Conservation (phyloP, 2,329 filamentous ascomycete species). For the Ophiostoma tasmaniense region DNA sequence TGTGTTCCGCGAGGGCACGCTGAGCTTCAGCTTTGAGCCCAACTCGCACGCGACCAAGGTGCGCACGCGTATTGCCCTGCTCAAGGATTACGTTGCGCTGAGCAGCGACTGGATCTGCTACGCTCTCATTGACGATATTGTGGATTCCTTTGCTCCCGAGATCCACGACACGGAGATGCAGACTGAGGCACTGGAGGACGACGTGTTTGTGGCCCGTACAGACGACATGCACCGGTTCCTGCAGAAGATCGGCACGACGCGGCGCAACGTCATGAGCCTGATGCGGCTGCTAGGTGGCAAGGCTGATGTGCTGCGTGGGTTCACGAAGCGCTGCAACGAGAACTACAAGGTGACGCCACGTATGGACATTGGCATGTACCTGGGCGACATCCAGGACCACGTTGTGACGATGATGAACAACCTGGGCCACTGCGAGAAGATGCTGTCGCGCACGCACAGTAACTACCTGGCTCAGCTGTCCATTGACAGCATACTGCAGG, state of each 20-base stretch:
- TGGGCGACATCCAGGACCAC: slow-evolving; percentile 97
- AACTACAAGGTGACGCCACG: slow-evolving; percentile 91
- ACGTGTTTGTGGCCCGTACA: slow-evolving; percentile 83
- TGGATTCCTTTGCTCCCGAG: slow-evolving; percentile 86
- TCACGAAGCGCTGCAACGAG: slow-evolving; percentile 97
- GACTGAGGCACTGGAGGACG: slow-evolving; percentile 88
- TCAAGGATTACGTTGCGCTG: slow-evolving; percentile 90
- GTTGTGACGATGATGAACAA: slow-evolving; percentile 99
- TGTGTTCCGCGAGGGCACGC: slow-evolving; percentile 87
- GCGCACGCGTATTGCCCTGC: slow-evolving; percentile 78
- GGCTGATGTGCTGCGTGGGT: slow-evolving; percentile 95
- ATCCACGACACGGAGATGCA: slow-evolving; percentile 81
- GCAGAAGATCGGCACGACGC: slow-evolving; percentile 77
- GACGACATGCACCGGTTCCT: slow-evolving; percentile 86
- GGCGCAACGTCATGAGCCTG: slow-evolving; percentile 90
- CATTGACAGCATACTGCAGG: slow-evolving; percentile 82
- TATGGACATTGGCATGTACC: slow-evolving; percentile 92
- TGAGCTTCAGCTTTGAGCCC: slow-evolving; percentile 87
- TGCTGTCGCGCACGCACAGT: slow-evolving; percentile 85
- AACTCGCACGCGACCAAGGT: slow-evolving; percentile 85
- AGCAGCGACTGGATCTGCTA: slow-evolving; percentile 99
- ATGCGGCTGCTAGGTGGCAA: slow-evolving; percentile 92
- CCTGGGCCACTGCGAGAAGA: slow-evolving; percentile 92
- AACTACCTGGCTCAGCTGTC: slow-evolving; percentile 94
- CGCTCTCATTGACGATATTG: slow-evolving; percentile 95